Conservation (phyloP, 2,329 filamentous ascomycete species). For the Pyrenophora seminiperda region DNA sequence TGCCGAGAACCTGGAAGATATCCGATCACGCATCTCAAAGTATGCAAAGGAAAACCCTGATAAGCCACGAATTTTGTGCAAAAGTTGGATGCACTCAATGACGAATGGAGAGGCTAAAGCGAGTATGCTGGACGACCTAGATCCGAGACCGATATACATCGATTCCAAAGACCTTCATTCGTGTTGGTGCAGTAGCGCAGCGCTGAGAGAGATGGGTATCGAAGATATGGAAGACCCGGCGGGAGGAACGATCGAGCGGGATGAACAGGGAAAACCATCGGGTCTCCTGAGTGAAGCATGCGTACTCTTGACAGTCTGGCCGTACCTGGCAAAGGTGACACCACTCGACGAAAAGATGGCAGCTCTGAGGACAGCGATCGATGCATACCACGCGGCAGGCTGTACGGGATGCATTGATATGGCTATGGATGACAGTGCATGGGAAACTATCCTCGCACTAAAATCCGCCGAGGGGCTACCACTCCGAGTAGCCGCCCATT, state of each 20-base stretch:
- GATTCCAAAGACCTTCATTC: slow-evolving; percentile 64
- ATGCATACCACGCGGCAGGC: slow-evolving; percentile 57
- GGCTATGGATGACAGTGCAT: slow-evolving; percentile 63
- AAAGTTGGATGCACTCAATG: slow-evolving; percentile 64
- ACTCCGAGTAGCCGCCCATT: slow-evolving; percentile 61
- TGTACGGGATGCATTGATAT: slow-evolving; percentile 64
- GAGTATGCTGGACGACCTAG: slow-evolving; percentile 58
- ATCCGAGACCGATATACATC: slow-evolving; percentile 60
- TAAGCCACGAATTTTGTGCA: slow-evolving; percentile 56
- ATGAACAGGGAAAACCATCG: slow-evolving; percentile 54
- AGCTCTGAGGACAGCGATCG: slow-evolving; percentile 55
- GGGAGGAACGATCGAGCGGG: slow-evolving; percentile 60
- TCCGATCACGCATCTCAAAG: slow-evolving; percentile 53
- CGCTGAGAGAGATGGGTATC: slow-evolving; percentile 57
- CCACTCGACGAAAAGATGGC: slow-evolving; percentile 56
- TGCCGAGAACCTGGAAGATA: slow-evolving; percentile 57
- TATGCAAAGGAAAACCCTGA: slow-evolving; percentile 55
- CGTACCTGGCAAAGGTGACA: slow-evolving; percentile 57
- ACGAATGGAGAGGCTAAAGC: slow-evolving; percentile 57
- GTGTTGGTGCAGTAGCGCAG: slow-evolving; percentile 61
- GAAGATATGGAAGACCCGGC: slow-evolving; percentile 55
- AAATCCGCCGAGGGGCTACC: slow-evolving; percentile 46
- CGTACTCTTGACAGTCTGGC: slow-evolving; percentile 61
- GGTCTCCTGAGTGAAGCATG: slow-evolving; percentile 62
- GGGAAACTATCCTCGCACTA: slow-evolving; percentile 57